Base-by-base conservation (phyloP, 2,329 filamentous ascomycete genomes). In the Nigrospora oryzae region DNA sequence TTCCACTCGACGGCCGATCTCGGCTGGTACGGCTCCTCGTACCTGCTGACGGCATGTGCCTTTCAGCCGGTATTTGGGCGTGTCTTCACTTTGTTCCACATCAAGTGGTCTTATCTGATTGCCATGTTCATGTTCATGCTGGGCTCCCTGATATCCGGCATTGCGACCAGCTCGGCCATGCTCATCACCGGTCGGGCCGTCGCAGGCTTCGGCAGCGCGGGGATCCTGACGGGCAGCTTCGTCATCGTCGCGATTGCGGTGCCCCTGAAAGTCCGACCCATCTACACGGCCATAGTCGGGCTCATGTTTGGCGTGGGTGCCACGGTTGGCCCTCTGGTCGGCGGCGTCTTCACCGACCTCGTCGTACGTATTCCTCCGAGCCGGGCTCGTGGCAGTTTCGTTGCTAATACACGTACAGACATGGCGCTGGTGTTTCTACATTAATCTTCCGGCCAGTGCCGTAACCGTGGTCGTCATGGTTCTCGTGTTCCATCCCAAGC, bases 361-460 rank as follows among this genome's bases (percentile, higher is more conserved):
- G 51, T 58, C 33, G 62, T 63, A 57, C 38, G 61, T 56, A 14
- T 14, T 12, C 11, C 19, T 5, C 10, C 28, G 12, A 28, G 4
- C 19, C 19, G 2, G 5, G 4, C 31, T 36, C 44, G 56, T 47
- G 54, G 49, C n/a, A 17, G n/a, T 0, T 28, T 28, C 23, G 5
- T 28, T 6, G 23, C 23, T 28, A 10, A 28, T 7, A 10, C 23
- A 10, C 5, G 10, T 28, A 7, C 17, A 62, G 59, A 63, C 63
- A 3, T 68, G 65, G 65, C 56, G 65, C 39, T 68, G 64, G 65
- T 68, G 64, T 48, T 69, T 69, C 51, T 68, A 62, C 48, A 61
- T 68, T 51, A 69, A 69, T 47, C 54, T 69, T 5, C 66, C 65
- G 2, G 53, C 68, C 23, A 64, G 63, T 12, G 64, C 53, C n/a